Conservation (phyloP, 2,329 filamentous ascomycete species). For the Pseudopithomyces chartarum region DNA sequence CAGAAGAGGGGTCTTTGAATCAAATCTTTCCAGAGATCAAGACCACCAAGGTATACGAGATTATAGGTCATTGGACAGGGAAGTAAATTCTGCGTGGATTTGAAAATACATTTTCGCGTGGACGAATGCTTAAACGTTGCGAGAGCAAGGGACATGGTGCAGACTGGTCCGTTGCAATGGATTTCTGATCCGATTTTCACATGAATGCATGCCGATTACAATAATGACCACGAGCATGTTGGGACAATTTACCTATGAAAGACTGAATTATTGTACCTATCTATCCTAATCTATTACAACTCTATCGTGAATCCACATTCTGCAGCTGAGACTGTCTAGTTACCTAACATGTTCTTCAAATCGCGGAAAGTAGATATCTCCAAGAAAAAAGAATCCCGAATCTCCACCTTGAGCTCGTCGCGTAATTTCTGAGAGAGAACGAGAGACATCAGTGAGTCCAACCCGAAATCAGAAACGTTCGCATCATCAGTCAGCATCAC, state of each 20-base stretch:
- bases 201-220: too few relatives aligned
- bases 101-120: too few relatives aligned
- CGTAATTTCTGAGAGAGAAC: slow-evolving; percentile 1
- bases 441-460: slow-evolving; percentile 4
- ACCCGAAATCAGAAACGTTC: background rate
- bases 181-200: too few relatives aligned
- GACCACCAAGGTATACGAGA: background rate
- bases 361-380: background rate
- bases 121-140: too few relatives aligned
- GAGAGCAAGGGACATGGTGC: too few relatives aligned
- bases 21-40: slow-evolving; percentile 3
- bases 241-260: too few relatives aligned
- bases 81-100: background rate
- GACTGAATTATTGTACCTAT: too few relatives aligned
- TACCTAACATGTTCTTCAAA: background rate
- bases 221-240: too few relatives aligned
- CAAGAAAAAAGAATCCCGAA: slow-evolving; percentile 2
- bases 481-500: background rate
- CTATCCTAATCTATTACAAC: too few relatives aligned
- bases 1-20: background rate
- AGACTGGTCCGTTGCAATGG: too few relatives aligned
- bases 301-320: too few relatives aligned
- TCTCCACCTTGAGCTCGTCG: background rate
- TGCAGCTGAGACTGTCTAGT: too few relatives aligned
- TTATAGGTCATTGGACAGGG: slow-evolving; percentile 2